Evolutionary conservation across 306 rosid genomes (phyloP), one percentile per base, ranked within the genome.

Genomic region (Cicer arietinum): DNA sequence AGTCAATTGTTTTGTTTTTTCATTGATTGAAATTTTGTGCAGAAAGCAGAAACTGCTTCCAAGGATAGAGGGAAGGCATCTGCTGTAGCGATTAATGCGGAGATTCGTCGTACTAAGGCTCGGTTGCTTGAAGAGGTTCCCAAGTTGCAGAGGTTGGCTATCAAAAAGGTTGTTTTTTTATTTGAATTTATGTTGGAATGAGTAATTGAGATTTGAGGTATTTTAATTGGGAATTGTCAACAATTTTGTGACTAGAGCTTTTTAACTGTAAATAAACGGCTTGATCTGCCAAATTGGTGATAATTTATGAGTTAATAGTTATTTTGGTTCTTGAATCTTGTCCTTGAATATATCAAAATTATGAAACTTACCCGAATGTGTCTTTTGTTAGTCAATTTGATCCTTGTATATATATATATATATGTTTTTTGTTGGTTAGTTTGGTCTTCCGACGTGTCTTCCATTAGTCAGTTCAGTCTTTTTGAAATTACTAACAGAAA

Each of bases 41-140:
- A 95, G 99, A 95, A 95, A 95, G 96, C 99, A 44, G 99, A 89
- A 77, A 73, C 77, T 7, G 99, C 96, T 81, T 85, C 97, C 6
- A 90, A 87, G 77, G 99, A 95, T 81, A 95, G 88, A 79, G 92
- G 77, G 25, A 90, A 85, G 81, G 99, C 99, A 13, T 89, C 99
- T 43, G 88, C 88, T 6, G 99, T 92, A 70, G 97, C 98, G 12
- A 48, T 95, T 89, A 95, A 92, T 89, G 98, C 98, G 1, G 99
- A 95, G 91, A 86, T 95, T 88, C 99, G 99, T 79, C 93, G 98
- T 52, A 92, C 91, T 13, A 95, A 95, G 81, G 90, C 96, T 79
- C 81, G 97, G 51, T 86, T 95, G 84, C 81, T 89, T 22, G 99
- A 95, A 77, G 99, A 95, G 84, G 92, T 95, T 20, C 98, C 99